These are phyloP conservation scores for Iris macrosiphon DNA, from an alignment of 106 monocot species.

Conservation along the genomic window DNA sequence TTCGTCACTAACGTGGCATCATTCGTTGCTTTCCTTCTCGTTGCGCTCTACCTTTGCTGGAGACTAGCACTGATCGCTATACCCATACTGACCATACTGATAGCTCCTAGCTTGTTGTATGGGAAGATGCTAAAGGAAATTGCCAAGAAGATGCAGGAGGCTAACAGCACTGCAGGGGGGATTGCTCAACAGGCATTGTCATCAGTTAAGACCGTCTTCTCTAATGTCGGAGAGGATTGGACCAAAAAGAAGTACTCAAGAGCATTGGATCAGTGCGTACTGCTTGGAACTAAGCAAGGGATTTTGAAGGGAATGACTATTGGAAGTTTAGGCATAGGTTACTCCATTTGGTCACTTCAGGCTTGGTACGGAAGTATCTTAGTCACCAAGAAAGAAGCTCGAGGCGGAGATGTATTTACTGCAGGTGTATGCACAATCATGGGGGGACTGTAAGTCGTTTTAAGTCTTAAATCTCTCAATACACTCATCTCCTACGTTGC, in stretches of 20 bases:
- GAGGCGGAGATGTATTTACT: slow-evolving; percentile 61
- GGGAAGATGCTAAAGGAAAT: slow-evolving; percentile 53
- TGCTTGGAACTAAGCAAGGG: slow-evolving; percentile 61
- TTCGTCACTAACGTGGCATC: not conserved
- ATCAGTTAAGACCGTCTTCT: slow-evolving; percentile 58
- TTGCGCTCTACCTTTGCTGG: slow-evolving; percentile 66
- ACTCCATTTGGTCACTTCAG: slow-evolving; percentile 64
- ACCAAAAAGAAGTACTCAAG: slow-evolving; percentile 29
- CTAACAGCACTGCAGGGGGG: slow-evolving; percentile 38
- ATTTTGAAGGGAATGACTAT: slow-evolving; percentile 64
- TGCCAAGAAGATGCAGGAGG: slow-evolving; percentile 11
- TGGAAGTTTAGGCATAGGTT: slow-evolving; percentile 46
- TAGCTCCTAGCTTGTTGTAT: slow-evolving; percentile 57
- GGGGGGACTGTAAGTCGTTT: slow-evolving; percentile 43
- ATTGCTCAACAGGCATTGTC: slow-evolving; percentile 52
- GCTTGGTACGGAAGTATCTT: slow-evolving; percentile 71
- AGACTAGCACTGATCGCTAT: slow-evolving; percentile 50
- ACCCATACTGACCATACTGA: slow-evolving; percentile 45
- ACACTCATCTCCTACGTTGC: no score
- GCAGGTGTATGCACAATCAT: slow-evolving; percentile 57
- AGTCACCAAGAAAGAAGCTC: slow-evolving; percentile 53
- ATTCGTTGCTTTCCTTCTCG: not conserved
- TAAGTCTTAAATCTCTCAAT: no score
- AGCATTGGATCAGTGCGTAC: slow-evolving; percentile 32
- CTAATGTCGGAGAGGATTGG: slow-evolving; percentile 57